Conservation (phyloP, 345 rosid genomes). For the Theobroma cacao region DNA sequence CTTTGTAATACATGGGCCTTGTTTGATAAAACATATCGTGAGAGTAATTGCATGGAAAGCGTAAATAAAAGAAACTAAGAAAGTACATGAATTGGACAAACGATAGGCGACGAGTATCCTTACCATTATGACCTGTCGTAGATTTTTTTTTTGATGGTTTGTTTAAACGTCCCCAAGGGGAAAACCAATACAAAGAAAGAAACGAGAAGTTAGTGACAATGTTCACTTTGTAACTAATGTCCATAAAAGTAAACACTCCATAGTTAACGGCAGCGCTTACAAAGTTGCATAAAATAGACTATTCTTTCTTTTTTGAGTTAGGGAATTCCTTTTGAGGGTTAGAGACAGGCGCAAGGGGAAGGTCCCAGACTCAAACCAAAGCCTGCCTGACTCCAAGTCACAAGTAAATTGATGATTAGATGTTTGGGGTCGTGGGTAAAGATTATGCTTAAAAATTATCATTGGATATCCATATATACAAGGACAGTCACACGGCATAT, state of each 20-base stretch:
- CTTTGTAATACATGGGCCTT: conserved; percentile 78
- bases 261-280: background rate
- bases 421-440: background rate
- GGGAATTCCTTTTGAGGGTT: background rate
- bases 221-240: background rate
- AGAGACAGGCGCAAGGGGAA: background rate
- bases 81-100: background rate
- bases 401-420: background rate
- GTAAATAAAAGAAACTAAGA: background rate
- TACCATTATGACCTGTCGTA: conserved; percentile 45
- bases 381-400: too few species aligned
- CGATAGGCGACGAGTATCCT: background rate
- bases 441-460: background rate
- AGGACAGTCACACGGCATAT: too few species aligned
- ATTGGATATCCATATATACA: too few species aligned
- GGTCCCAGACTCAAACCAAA: too few species aligned
- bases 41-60: background rate
- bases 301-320: too few species aligned
- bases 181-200: background rate
- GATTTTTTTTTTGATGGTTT: background rate
- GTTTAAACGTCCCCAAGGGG: background rate
- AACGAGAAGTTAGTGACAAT: background rate
- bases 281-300: background rate
- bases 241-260: background rate
- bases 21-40: background rate